These are phyloP conservation scores for Globisporangium canariense DNA, from an alignment of 352 stramenopile genomes.

Conservation along the genomic window DNA sequence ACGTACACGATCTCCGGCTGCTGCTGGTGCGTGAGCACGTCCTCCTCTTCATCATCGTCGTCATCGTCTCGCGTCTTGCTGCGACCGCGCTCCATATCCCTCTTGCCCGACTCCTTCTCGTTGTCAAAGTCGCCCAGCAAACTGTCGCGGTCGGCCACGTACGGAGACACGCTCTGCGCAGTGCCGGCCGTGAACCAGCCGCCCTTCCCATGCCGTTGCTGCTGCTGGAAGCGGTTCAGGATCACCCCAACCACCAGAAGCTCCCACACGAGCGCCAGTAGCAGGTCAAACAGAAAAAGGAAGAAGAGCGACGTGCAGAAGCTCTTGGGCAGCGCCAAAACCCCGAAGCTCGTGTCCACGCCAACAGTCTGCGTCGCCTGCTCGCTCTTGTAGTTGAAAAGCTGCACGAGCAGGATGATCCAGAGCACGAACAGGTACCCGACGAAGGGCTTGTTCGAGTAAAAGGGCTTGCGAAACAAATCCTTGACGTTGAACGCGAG, in stretches of 20 bases:
- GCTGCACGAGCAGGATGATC: constrained; percentile 53
- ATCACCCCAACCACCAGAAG: constrained; percentile 52
- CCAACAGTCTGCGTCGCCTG: constrained; percentile 40
- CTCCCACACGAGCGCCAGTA: constrained; percentile 58
- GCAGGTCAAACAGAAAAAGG: constrained; percentile 61
- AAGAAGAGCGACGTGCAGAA: constrained; percentile 67
- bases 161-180: constrained; percentile 39
- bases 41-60: constrained; percentile 43
- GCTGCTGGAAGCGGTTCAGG: constrained; percentile 48
- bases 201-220: constrained; percentile 25
- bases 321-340: constrained; percentile 40
- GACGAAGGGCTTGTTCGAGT: constrained; percentile 52
- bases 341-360: constrained; percentile 59
- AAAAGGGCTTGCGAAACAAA: constrained; percentile 52
- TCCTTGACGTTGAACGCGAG: constrained; percentile 67
- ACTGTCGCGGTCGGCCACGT: constrained; percentile 47
- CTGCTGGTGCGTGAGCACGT: constrained; percentile 27
- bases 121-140: constrained; percentile 26
- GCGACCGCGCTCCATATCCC: constrained; percentile 8
- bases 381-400: constrained; percentile 64
- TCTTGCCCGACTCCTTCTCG: constrained; percentile 3
- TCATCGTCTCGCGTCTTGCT: constrained; percentile 21
- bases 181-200: constrained; percentile 14
- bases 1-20: constrained; percentile 34
- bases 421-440: constrained; percentile 47